Evolutionary conservation across 2,329 filamentous ascomycete species (phyloP), one percentile per base, ranked within the genome.

Genomic region (Pyricularia sp.): DNA sequence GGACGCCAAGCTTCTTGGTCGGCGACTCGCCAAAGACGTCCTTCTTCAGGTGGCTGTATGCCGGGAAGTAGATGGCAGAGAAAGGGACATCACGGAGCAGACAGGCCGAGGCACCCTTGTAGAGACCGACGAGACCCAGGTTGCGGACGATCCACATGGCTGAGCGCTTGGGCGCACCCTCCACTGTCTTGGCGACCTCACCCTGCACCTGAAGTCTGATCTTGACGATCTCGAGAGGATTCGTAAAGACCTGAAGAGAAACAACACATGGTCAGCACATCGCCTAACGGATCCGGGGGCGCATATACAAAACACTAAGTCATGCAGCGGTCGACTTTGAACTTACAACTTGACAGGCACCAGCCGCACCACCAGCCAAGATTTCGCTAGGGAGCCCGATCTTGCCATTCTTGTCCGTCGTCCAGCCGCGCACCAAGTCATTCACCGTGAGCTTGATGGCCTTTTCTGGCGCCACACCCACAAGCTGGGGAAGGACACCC

Each of bases 401-500:
- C 66, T 85, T 80, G 62, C 89, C 88, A 68, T 91, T 84, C 72
- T 86, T 84, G 72, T 91, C 87, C 3, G 88, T 89, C 72, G 93
- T 88, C 69, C 84, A 82, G 9, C 84, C 82, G 72, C 94, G 88
- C 26, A 96, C 91, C 65, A 99, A 78, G 74, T 99, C 94, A 77
- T 99, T 99, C 72, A 99, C 93, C 0, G 94, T 99, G 68, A 99
- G 85, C 81, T 99, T 99, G 80, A 99, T 99, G 70, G 94, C 94
- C 82, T 99, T 99, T 76, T 99, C 94, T 1, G 94, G 94, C n/a
- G 94, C 94, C 60, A 99, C 94, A 76, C 94, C 94, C 68, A 99
- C 91, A 60, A 99, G 84, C 80, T 99, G 94, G 12, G 94, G 94
- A 64, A 97, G 76, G 24, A 99, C 91, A 73, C 94, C 94, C 62